A percentile compares a stretch with the other conserved stretches of the same genome.
phyloP scores from a whole-genome alignment of 208 protist species.

The Polymyxa betae region DNA sequence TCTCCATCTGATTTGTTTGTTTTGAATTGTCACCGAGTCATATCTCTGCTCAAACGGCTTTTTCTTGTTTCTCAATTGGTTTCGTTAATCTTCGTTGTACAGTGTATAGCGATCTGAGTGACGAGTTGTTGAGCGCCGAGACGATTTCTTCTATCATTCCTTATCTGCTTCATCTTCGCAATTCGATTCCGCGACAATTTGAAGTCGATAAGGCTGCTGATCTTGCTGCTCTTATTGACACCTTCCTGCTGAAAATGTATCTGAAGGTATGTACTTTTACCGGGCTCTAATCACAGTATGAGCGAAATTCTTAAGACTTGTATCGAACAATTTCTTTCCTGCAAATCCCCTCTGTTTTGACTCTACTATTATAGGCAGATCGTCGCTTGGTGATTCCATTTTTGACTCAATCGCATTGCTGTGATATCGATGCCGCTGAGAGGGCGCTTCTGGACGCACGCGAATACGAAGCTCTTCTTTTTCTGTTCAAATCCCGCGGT shows the following conservation, averaged over 20 bases:
- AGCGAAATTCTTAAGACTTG: neutral
- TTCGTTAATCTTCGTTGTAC: too few species aligned
- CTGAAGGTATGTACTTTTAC: neutral
- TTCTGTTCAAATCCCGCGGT: neutral
- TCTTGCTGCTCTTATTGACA: neutral
- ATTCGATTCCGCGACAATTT: neutral
- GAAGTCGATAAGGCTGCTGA: neutral
- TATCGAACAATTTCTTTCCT: too few species aligned
- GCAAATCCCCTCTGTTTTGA: too few species aligned
- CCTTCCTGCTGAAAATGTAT: constrained; percentile 33
- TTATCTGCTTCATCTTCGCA: constrained; percentile 27
- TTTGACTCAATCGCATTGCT: neutral
- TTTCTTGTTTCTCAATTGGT: too few species aligned
- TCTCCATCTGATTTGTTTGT: too few species aligned
- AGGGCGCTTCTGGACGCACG: neutral
- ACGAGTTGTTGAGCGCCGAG: too few species aligned
- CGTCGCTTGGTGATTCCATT: constrained; percentile 8
- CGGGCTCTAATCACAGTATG: neutral
- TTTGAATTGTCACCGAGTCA: too few species aligned
- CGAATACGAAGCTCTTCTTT: neutral
- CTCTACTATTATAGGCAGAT: neutral
- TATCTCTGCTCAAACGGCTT: too few species aligned
- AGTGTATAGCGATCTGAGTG: too few species aligned
- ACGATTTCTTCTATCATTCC: constrained; percentile 2
- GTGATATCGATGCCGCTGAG: constrained; percentile 27